A percentile compares a stretch with the other conserved stretches of the same genome.
Conservation (phyloP, 768 basidiomycete species). For the Strobilomyces confusus region DNA sequence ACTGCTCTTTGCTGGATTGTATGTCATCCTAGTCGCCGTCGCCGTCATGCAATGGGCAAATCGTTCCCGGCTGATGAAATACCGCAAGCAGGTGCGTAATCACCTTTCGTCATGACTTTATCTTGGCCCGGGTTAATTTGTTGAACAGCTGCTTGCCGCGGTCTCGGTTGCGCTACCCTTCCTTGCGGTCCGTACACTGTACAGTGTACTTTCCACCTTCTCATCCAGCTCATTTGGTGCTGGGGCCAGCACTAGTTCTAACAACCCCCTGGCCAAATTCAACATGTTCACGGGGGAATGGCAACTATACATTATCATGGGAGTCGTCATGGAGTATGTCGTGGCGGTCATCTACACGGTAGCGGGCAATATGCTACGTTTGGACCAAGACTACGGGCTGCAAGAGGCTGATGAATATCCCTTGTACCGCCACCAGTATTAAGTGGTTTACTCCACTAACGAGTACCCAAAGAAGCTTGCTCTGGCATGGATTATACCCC, state of each 20-base stretch:
- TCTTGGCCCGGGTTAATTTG: constrained; percentile 9
- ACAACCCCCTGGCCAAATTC: constrained; percentile 44
- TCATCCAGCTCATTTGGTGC: constrained; percentile 41
- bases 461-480: not conserved
- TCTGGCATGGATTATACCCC: not conserved
- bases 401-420: constrained; percentile 26
- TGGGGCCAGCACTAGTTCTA: constrained; percentile 24
- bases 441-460: not conserved
- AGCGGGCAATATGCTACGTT: constrained; percentile 26
- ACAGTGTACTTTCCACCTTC: constrained; percentile 56
- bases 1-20: constrained; percentile 32
- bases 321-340: constrained; percentile 56
- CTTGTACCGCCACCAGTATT: constrained; percentile 34
- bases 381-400: constrained; percentile 31
- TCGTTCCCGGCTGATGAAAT: constrained; percentile 35
- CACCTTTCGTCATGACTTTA: not conserved
- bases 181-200: constrained; percentile 45
- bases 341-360: constrained; percentile 42
- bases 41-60: constrained; percentile 49
- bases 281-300: constrained; percentile 56
- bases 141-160: constrained; percentile 50
- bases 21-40: constrained; percentile 44
- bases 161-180: constrained; percentile 55
- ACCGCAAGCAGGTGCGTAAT: constrained; percentile 33
- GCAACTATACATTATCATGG: constrained; percentile 56